These are phyloP conservation scores for Termitomyces sp. DNA, from an alignment of 768 basidiomycete genomes.

Conservation along the genomic window DNA sequence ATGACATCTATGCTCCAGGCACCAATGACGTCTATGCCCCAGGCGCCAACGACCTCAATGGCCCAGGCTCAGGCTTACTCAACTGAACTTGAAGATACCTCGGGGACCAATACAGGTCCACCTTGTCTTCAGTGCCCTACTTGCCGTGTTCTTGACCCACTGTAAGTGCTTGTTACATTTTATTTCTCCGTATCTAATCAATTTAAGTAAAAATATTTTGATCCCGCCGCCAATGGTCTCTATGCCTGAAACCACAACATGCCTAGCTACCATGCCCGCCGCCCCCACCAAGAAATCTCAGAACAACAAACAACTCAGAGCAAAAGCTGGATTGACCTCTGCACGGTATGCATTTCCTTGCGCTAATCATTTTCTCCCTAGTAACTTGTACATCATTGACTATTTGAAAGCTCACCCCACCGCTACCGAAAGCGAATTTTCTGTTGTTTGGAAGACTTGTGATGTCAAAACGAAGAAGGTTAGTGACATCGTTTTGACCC, in stretches of 20 bases:
- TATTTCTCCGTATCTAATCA: too few relatives aligned
- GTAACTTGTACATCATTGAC: not conserved
- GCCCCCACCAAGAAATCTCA: not conserved
- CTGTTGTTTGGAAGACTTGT: not conserved
- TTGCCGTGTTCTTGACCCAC: not conserved
- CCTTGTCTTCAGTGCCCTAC: too few relatives aligned
- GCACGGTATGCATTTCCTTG: not conserved
- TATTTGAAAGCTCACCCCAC: not conserved
- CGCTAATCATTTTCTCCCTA: not conserved
- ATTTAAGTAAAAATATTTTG: not conserved
- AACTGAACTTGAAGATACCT: too few relatives aligned
- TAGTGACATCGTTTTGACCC: not conserved
- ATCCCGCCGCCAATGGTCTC: not conserved
- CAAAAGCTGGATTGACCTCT: not conserved
- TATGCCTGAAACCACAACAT: not conserved
- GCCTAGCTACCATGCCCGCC: not conserved
- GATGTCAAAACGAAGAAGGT: not conserved
- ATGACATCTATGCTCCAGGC: too few relatives aligned
- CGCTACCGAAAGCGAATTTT: not conserved
- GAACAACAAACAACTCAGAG: not conserved
- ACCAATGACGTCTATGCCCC: too few relatives aligned
- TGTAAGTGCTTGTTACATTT: not conserved
- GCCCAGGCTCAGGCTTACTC: too few relatives aligned
- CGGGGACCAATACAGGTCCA: too few relatives aligned
- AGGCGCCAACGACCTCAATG: too few relatives aligned